Conservation (phyloP, 768 basidiomycete species). For the Suillus lakei region DNA sequence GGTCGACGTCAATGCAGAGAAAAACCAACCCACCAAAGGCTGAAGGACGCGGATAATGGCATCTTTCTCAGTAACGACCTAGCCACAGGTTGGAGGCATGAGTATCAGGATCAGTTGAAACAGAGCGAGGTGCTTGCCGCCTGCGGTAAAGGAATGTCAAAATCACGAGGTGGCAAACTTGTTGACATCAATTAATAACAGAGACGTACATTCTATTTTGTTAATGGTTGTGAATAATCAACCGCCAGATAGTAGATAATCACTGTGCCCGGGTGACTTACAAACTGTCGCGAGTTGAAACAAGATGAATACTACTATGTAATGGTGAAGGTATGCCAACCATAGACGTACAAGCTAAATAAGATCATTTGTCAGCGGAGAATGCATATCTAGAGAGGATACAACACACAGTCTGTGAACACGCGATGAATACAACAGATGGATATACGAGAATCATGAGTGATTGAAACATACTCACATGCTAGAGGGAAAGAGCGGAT, state of each 20-base stretch:
- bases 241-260: background rate
- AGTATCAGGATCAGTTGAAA: background rate
- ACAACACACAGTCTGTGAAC: background rate
- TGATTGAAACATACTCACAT: background rate
- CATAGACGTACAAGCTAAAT: background rate
- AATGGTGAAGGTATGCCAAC: background rate
- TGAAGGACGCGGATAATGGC: background rate
- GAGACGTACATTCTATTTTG: background rate
- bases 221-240: background rate
- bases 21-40: background rate
- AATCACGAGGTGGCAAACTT: background rate
- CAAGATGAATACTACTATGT: background rate
- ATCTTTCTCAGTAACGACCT: rapidly evolving
- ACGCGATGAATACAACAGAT: background rate
- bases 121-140: background rate
- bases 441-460: background rate
- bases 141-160: background rate
- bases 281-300: background rate
- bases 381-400: background rate
- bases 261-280: background rate
- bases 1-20: background rate
- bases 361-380: background rate
- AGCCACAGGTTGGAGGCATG: background rate
- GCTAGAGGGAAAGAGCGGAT: background rate
- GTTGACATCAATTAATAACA: background rate